Conservation (phyloP, 257 asterid genomes). For the Fraxinus excelsior region DNA sequence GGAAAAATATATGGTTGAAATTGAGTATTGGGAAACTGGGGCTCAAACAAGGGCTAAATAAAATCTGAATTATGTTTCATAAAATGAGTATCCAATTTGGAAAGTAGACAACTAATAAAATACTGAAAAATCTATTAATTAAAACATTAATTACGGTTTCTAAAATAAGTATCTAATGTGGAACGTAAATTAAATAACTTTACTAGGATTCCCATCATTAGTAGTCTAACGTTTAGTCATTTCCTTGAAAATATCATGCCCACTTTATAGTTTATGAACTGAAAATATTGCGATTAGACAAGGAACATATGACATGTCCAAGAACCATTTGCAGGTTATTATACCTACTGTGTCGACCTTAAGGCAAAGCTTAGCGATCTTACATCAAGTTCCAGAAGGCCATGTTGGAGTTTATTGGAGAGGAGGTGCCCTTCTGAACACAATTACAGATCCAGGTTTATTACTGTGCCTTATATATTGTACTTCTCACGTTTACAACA, state of each 20-base stretch:
- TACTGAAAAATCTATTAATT: too few species aligned
- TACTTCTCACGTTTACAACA: not conserved
- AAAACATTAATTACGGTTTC: too few species aligned
- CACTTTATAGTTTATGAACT: not conserved
- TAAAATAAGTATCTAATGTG: too few species aligned
- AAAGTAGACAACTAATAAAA: too few species aligned
- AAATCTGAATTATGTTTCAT: too few species aligned
- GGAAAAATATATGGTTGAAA: too few species aligned
- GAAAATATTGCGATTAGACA: not conserved
- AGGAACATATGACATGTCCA: constrained; percentile 20
- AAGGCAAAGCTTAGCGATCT: constrained; percentile 54
- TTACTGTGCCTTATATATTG: constrained; percentile 3
- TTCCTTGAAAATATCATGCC: not conserved
- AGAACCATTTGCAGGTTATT: constrained; percentile 50
- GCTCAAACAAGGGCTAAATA: too few species aligned
- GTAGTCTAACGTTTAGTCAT: constrained; percentile 1
- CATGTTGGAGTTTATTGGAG: constrained; percentile 99
- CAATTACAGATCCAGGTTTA: constrained; percentile 81
- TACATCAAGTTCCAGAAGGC: constrained; percentile 99
- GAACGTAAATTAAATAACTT: too few species aligned
- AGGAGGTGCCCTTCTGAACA: constrained; percentile 92
- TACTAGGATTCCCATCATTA: not conserved
- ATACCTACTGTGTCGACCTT: constrained; percentile 53
- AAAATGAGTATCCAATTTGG: too few species aligned
- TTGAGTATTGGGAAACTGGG: too few species aligned